phyloP scores from a whole-genome alignment of 768 basidiomycete species.

The Trametes gibbosa region DNA sequence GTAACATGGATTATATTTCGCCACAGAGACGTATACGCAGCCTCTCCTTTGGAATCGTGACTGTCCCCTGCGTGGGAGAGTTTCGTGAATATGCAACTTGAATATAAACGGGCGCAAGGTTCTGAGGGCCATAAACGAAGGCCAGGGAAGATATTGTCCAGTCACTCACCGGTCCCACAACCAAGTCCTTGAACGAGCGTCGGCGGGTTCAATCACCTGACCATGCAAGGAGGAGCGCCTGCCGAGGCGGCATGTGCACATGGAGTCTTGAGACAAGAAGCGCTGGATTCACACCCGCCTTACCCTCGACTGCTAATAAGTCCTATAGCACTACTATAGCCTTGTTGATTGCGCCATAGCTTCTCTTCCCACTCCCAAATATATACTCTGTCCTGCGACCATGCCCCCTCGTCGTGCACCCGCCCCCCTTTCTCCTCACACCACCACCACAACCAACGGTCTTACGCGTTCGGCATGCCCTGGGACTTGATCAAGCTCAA shows the following conservation, averaged over 20 bases:
- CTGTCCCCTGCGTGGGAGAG: no score
- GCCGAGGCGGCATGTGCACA: not conserved
- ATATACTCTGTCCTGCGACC: not conserved
- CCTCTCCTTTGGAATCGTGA: no score
- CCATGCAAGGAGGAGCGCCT: not conserved
- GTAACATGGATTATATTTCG: no score
- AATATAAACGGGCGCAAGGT: no score
- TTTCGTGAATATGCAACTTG: no score
- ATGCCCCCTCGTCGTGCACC: not conserved
- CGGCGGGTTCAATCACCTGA: not conserved
- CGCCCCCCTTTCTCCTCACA: not conserved
- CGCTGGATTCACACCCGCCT: not conserved
- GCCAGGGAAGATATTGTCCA: no score
- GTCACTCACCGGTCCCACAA: no score
- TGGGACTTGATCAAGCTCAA: conserved; percentile 59
- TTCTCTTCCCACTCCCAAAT: not conserved
- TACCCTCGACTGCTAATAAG: not conserved
- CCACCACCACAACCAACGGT: not conserved
- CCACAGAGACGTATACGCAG: no score
- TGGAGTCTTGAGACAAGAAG: not conserved
- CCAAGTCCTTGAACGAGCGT: no score
- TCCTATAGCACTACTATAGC: not conserved
- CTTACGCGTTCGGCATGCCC: conserved; percentile 41
- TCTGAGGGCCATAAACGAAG: no score
- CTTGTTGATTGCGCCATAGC: not conserved